These are phyloP conservation scores for Claviceps pazoutovae DNA, from an alignment of 2,329 filamentous ascomycete genomes.

Conservation along the genomic window DNA sequence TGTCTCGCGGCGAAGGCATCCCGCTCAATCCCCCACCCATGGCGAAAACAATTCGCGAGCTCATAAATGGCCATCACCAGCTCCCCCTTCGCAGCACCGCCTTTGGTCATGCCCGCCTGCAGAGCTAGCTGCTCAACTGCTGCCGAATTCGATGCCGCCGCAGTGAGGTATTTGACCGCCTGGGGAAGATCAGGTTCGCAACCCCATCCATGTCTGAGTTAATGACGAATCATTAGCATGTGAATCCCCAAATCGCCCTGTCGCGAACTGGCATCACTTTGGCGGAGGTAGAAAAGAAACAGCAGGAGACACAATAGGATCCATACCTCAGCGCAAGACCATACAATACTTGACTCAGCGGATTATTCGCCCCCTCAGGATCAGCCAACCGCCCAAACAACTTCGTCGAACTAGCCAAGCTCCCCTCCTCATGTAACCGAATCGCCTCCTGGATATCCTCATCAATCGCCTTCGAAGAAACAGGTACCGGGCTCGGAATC, in stretches of 20 bases:
- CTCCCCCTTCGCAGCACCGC: constrained; percentile 89
- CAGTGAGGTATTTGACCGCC: constrained; percentile 73
- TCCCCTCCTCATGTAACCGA: constrained; percentile 71
- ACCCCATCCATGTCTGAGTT: constrained; percentile 77
- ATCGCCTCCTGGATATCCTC: constrained; percentile 91
- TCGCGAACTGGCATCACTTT: not conserved
- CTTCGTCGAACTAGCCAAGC: constrained; percentile 64
- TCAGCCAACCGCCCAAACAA: constrained; percentile 79
- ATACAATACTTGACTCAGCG: constrained; percentile 88
- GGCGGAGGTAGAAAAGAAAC: constrained; percentile 7
- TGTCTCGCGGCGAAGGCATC: constrained; percentile 74
- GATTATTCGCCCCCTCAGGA: constrained; percentile 74
- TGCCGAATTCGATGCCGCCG: constrained; percentile 82
- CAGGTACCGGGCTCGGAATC: constrained; percentile 10
- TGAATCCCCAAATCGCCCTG: not conserved
- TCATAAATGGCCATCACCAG: constrained; percentile 94
- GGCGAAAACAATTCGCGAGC: constrained; percentile 79
- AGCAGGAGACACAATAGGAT: constrained; percentile 7
- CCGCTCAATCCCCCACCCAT: constrained; percentile 83
- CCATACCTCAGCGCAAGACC: constrained; percentile 74
- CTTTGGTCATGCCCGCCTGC: constrained; percentile 77
- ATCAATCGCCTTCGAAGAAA: constrained; percentile 41
- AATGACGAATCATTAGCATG: not conserved
- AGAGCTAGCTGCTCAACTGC: constrained; percentile 75
- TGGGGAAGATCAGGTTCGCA: constrained; percentile 56